Base-by-base conservation (phyloP, 2,329 filamentous ascomycete species). In the Pseudogymnoascus sp. region DNA sequence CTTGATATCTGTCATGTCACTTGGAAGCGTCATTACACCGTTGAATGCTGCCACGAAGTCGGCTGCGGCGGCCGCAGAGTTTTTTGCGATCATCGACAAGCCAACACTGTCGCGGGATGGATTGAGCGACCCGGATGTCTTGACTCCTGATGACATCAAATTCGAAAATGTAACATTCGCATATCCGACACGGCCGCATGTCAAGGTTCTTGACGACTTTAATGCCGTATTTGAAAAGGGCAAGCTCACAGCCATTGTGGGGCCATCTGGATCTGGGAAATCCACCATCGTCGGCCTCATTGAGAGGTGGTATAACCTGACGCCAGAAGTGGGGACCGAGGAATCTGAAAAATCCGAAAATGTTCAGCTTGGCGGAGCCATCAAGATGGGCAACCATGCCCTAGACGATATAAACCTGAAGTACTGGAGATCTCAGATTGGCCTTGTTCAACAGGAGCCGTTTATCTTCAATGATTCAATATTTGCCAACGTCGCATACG, bases 161-260 rank as follows among this genome's bases (percentile, higher is more conserved):
- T 83, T 93, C 43, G 76, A 84, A 10, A 79, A 85, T 45, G 83
- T 93, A 10, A 83, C 80, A n/a, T 92, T 93, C 70, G 83, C 88
- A 1, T 93, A 93, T 69, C 90, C 90, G 0, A 85, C 78, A 60
- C 79, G 87, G 11, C 84, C 85, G 0, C 81, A 86, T 65, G 82
- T 87, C 66, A 85, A 84, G 69, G 83, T 90, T 0, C 74, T 90
- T 1, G 81, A 89, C 68, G 76, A 80, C 2, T 73, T 90, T 2
- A 79, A 81, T 68, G 75, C 90, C 7, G 77, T 74, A 0, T 83
- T 91, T 63, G 79, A 83, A 65, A 79, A 83, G 6, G 86, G 87
- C 19, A 88, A 89, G 70, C 82, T 87, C 1, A 90, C 88, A 0
- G 89, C 89, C 1, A 87, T 92, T 16, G 89, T 92, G 19, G 89